Percentiles rank a stretch among this genome's conserved stretches.
These are phyloP conservation scores for Picochlorum sp. DNA, from an alignment of 139 green algal species.

Conservation along the genomic window DNA sequence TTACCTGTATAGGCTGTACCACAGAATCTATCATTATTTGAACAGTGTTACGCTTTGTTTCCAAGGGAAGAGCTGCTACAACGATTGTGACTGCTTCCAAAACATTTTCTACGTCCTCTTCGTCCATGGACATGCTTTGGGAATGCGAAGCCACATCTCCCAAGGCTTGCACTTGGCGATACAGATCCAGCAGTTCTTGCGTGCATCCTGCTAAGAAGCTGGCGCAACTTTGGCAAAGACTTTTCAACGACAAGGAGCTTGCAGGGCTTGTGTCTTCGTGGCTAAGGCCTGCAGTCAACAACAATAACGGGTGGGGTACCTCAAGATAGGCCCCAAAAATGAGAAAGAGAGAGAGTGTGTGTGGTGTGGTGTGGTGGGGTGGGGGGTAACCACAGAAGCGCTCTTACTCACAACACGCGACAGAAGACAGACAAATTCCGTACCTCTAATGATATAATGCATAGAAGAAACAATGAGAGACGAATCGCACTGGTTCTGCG, in stretches of 20 bases:
- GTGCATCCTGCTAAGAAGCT: slow-evolving; percentile 23
- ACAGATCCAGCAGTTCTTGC: slow-evolving; percentile 49
- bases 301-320: no score
- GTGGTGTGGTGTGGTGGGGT: no score
- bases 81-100: slow-evolving; percentile 31
- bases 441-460: background rate
- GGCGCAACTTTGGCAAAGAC: slow-evolving; percentile 49
- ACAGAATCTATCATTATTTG: slow-evolving; percentile 35
- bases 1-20: slow-evolving; percentile 26
- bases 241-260: slow-evolving; percentile 34
- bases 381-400: no score
- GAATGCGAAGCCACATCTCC: slow-evolving; percentile 12
- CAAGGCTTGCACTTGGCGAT: slow-evolving; percentile 34
- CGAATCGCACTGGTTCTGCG: background rate
- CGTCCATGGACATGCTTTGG: slow-evolving; percentile 16
- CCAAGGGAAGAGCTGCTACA: slow-evolving; percentile 15
- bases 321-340: no score
- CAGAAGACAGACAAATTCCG: background rate
- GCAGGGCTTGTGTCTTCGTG: slow-evolving; percentile 18
- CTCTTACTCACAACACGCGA: slow-evolving; percentile 3
- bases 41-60: slow-evolving; percentile 21
- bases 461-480: background rate
- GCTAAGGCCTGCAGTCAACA: slow-evolving; percentile 16
- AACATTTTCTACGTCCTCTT: slow-evolving; percentile 48
- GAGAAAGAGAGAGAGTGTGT: no score